A percentile compares a stretch with the other conserved stretches of the same genome.
phyloP scores from a whole-genome alignment of 2,329 filamentous ascomycete species.

The Cercospora zeina region DNA sequence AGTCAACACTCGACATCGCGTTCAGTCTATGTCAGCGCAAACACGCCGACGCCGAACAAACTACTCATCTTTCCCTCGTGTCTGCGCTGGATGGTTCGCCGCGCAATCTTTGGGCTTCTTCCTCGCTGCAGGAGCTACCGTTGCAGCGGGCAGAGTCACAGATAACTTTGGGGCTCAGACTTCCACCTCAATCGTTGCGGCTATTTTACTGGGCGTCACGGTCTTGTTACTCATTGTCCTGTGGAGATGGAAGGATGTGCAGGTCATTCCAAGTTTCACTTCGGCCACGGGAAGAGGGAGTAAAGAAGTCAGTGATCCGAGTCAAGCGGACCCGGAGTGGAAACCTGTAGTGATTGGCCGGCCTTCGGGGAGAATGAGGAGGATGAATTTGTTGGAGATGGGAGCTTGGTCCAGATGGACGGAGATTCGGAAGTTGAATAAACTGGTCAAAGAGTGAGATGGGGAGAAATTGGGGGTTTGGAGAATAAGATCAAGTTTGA shows the following conservation, averaged over 20 bases:
- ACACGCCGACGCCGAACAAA: constrained; percentile 58
- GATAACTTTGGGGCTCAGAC: constrained; percentile 66
- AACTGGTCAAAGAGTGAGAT: constrained; percentile 31
- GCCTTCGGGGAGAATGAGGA: constrained; percentile 65
- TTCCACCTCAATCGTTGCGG: constrained; percentile 67
- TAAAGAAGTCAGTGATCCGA: constrained; percentile 50
- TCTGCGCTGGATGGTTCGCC: constrained; percentile 69
- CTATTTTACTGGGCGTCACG: constrained; percentile 65
- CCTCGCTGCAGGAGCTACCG: constrained; percentile 67
- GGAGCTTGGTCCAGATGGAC: constrained; percentile 69
- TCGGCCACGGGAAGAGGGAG: constrained; percentile 35
- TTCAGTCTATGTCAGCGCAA: constrained; percentile 47
- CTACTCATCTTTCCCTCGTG: constrained; percentile 73
- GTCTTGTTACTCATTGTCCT: constrained; percentile 63
- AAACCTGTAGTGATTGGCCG: constrained; percentile 70
- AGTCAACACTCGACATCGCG: constrained; percentile 57
- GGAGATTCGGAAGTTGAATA: constrained; percentile 61
- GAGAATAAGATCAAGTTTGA: not conserved
- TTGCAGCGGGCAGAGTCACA: constrained; percentile 66
- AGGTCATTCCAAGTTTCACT: constrained; percentile 65
- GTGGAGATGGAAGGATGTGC: constrained; percentile 64
- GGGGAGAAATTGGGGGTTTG: not conserved
- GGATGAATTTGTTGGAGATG: constrained; percentile 71
- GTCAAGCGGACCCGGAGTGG: constrained; percentile 60
- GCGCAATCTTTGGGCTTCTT: constrained; percentile 70